Conservation (phyloP, 108 stramenopile species). For the Discostella pseudostelligera region DNA sequence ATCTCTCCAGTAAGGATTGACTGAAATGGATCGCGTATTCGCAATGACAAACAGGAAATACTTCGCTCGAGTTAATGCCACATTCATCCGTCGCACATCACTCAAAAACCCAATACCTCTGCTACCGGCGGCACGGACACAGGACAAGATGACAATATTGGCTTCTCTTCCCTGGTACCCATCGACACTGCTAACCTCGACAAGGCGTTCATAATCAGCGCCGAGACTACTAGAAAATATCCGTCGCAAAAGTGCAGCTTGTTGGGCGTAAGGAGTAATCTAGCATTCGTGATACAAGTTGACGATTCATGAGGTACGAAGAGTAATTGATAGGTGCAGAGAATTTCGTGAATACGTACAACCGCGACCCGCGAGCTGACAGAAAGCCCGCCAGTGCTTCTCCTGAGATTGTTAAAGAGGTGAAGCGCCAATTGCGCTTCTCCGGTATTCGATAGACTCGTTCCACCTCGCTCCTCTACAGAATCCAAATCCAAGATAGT, state of each 20-base stretch:
- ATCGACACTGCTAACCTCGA: constrained; percentile 93
- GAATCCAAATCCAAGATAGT: constrained; percentile 84
- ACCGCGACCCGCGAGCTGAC: constrained; percentile 64
- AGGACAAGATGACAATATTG: constrained; percentile 92
- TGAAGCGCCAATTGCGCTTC: constrained; percentile 81
- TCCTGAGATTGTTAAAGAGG: constrained; percentile 54
- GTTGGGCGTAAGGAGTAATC: constrained; percentile 94
- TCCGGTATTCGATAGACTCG: constrained; percentile 70
- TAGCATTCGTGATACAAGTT: constrained; percentile 7
- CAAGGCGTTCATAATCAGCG: constrained; percentile 43
- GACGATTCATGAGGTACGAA: constrained; percentile 2
- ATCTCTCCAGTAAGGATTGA: constrained; percentile 88
- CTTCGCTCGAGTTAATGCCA: constrained; percentile 97
- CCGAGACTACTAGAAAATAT: constrained; percentile 59
- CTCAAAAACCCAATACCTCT: constrained; percentile 94
- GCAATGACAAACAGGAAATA: constrained; percentile 86
- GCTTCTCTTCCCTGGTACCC: constrained; percentile 94
- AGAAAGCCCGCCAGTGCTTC: constrained; percentile 54
- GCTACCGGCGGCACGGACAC: constrained; percentile 87
- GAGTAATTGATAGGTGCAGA: constrained; percentile 14
- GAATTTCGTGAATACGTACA: constrained; percentile 1
- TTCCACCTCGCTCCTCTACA: constrained; percentile 80
- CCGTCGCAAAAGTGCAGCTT: constrained; percentile 65
- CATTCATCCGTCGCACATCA: constrained; percentile 98
- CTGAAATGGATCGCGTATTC: constrained; percentile 65